Base-by-base conservation (phyloP, 2,329 filamentous ascomycete genomes). In the Calonectria hongkongensis region DNA sequence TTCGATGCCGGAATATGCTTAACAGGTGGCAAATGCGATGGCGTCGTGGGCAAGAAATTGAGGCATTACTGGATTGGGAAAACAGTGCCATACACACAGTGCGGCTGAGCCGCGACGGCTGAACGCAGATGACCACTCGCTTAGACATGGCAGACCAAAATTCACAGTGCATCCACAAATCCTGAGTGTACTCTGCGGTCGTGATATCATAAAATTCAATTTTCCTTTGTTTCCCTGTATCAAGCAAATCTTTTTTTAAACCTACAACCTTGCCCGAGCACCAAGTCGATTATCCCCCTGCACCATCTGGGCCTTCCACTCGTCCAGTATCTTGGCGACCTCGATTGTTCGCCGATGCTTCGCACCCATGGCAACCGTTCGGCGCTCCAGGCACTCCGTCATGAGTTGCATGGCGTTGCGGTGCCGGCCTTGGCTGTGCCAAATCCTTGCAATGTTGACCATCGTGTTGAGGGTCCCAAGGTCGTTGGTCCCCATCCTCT, bases 391-490 rank as follows among this genome's bases (percentile, higher is more conserved):
- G 21, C 54, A 60, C 21, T 60, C 54, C 6, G 25, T 25, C 21
- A 60, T 18, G 21, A 60, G 54, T 6, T 18, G 9, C 30, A 60
- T 60, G 33, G 54, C 54, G 25, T 60, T 60, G 33, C 54, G 54
- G 21, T 60, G 54, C 7, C 54, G 54, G 21, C 54, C 54, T 7
- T 60, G 54, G 54, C n/a, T 18, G 21, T 41, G 16, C 33, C 25
- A 25, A 27, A 41, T 41, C 21, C 27, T 60, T 18, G 54, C 54
- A 36, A 60, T 25, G 54, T 15, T 41, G 54, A 16, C 9, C 54
- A 60, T 41, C 18, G 54, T 60, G 6, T 27, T 60, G 54, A 60
- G 54, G 3, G 36, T 21, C 36, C 15, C 54, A n/a, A 36, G 33
- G 5, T 28, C n/a, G 13, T 60, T 25, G 54, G 39, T 7, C 1